Percentiles rank a stretch among this genome's conserved stretches.
phyloP scores from a whole-genome alignment of 495 filamentous ascomycete genomes.

The Cudoniella acicularis region DNA sequence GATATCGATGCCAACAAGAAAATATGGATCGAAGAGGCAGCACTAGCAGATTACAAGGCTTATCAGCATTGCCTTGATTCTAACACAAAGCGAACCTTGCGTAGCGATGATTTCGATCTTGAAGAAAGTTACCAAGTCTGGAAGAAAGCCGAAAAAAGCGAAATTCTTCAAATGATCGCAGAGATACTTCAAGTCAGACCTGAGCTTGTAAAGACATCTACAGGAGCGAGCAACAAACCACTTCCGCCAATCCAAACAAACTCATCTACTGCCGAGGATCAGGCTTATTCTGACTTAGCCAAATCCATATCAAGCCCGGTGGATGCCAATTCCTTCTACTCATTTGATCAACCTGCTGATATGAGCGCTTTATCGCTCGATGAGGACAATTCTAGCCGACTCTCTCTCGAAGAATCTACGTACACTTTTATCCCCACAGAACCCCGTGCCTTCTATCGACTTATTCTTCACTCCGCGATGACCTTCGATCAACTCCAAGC shows the following conservation, averaged over 20 bases:
- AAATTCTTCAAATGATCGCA: slow-evolving; percentile 88
- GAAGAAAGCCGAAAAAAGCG: slow-evolving; percentile 79
- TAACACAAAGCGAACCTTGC: slow-evolving; percentile 72
- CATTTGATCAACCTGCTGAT: slow-evolving; percentile 74
- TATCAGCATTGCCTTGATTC: slow-evolving; percentile 83
- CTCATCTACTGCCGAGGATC: slow-evolving; percentile 40
- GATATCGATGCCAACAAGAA: slow-evolving; percentile 80
- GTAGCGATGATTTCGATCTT: slow-evolving; percentile 81
- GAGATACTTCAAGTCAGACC: slow-evolving; percentile 83
- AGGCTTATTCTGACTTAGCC: slow-evolving; percentile 55
- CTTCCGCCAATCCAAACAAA: slow-evolving; percentile 35
- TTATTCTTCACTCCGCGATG: slow-evolving; percentile 70
- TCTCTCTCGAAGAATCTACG: slow-evolving; percentile 42
- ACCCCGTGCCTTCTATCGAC: slow-evolving; percentile 74
- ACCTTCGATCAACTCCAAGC: slow-evolving; percentile 53
- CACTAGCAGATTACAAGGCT: slow-evolving; percentile 83
- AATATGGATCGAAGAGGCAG: slow-evolving; percentile 86
- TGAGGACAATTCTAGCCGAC: slow-evolving; percentile 37
- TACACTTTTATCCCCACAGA: slow-evolving; percentile 91
- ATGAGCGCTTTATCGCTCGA: slow-evolving; percentile 66
- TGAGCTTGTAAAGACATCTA: slow-evolving; percentile 65
- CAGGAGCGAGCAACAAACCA: slow-evolving; percentile 33
- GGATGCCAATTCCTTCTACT: slow-evolving; percentile 44
- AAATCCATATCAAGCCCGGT: slow-evolving; percentile 39
- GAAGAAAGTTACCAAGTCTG: slow-evolving; percentile 88